Conservation (phyloP, 2,329 filamentous ascomycete species). For the Esteya vermicola region DNA sequence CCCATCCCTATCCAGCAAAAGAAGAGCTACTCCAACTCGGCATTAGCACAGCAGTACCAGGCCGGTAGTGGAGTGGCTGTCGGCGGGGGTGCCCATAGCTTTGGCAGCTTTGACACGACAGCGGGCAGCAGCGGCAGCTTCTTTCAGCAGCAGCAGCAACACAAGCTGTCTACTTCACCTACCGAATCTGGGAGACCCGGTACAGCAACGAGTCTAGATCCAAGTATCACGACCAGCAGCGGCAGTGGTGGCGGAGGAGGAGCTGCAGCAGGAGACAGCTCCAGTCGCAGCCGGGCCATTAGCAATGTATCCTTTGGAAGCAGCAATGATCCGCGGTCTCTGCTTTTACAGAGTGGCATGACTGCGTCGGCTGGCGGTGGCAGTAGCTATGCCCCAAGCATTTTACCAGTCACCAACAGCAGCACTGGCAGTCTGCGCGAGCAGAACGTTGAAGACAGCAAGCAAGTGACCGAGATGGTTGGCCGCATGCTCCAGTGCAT, state of each 20-base stretch:
- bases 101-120: slow-evolving; percentile 10
- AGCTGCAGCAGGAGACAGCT: slow-evolving; percentile 21
- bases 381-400: too few relatives aligned
- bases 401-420: too few relatives aligned
- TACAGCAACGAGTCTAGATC: slow-evolving; percentile 64
- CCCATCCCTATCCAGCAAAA: slow-evolving; percentile 32
- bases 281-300: slow-evolving; percentile 62
- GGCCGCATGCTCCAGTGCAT: slow-evolving; percentile 94
- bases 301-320: slow-evolving; percentile 65
- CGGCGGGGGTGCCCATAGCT: slow-evolving; percentile 3
- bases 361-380: too few relatives aligned
- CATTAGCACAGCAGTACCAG: slow-evolving; percentile 3
- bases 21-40: slow-evolving; percentile 10
- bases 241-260: slow-evolving; percentile 18
- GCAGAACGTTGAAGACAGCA: slow-evolving; percentile 51
- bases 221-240: slow-evolving; percentile 40
- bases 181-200: slow-evolving; percentile 42
- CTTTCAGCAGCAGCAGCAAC: slow-evolving; percentile 14
- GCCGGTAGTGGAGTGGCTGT: background rate
- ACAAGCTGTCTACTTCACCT: slow-evolving; percentile 33
- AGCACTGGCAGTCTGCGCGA: slow-evolving; percentile 29
- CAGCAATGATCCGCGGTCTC: too few relatives aligned
- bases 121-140: slow-evolving; percentile 7
- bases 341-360: too few relatives aligned
- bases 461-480: slow-evolving; percentile 85